Base-by-base conservation (phyloP, 2,329 filamentous ascomycete genomes). In the Hymenoscyphus scutula region DNA sequence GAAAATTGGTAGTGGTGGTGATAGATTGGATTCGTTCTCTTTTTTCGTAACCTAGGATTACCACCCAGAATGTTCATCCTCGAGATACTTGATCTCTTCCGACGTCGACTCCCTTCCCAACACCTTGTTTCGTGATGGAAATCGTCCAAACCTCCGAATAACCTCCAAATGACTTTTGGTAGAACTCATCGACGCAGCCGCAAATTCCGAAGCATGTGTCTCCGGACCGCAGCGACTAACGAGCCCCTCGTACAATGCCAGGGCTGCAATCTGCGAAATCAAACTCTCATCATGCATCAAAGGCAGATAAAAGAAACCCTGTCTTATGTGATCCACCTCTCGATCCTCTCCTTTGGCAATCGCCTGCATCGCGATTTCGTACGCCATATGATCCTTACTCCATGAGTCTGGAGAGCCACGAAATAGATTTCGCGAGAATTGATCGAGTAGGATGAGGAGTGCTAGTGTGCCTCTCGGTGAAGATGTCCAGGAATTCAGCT, bases 351-450 rank as follows among this genome's bases (percentile, higher is more conserved):
- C 71, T 25, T 69, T 63, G 1, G 72, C 71, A 29, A 76, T 71
- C 1, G 66, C 66, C 32, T 64, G 62, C 5, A 68, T 65, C 3
- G 73, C 72, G 11, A 76, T 65, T 1, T 65, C 61, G 1, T 72
- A 45, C 3, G 72, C 74, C 58, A 72, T 66, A 3, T 66, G 30
- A 60, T 76, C 76, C 17, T 72, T 72, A 7, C 69, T 70, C 62
- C 72, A 76, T 19, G 74, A 71, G 10, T 71, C 63, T 5, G 69
- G 65, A 1, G 72, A 72, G 10, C 71, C 70, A 13, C 76, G 71
- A 62, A 73, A 76, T 54, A 77, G 68, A 53, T 77, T 77, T 4
- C 76, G 72, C 10, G 76, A 72, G 54, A 77, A 75, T 64, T 77
- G 75, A 64, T 77, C 75, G 6, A 77, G 72, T 1, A 77, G 72